phyloP scores from a whole-genome alignment of 1,284 basidiomycete genomes.

The Malassezia brasiliensis region DNA sequence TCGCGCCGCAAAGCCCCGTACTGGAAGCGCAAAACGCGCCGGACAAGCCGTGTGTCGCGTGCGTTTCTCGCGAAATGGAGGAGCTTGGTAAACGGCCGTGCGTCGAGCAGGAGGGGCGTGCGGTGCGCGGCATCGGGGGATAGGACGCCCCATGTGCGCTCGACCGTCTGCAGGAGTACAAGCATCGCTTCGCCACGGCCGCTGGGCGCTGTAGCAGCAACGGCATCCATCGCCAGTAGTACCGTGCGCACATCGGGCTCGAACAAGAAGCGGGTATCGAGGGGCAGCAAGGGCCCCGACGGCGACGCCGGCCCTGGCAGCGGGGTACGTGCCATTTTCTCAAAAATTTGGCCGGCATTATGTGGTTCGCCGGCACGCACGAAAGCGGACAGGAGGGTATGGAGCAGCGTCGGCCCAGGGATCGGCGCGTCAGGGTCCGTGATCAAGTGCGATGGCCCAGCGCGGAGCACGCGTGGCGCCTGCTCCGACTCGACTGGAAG shows the following conservation, averaged over 20 bases:
- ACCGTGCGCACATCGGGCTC: slow-evolving; percentile 7
- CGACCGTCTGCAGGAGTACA: not conserved
- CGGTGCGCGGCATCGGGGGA: not conserved
- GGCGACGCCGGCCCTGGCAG: not conserved
- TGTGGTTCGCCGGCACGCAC: too few species aligned
- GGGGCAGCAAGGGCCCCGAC: not conserved
- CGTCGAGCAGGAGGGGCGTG: slow-evolving; percentile 1
- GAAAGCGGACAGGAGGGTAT: not conserved
- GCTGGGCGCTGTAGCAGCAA: not conserved
- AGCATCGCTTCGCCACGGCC: not conserved
- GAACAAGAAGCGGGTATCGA: not conserved
- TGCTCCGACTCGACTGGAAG: not conserved
- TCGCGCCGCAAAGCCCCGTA: slow-evolving; percentile 8
- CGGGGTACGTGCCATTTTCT: not conserved
- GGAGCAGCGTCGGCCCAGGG: slow-evolving; percentile 2
- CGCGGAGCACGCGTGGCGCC: not conserved
- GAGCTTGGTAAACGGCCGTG: slow-evolving; percentile 1
- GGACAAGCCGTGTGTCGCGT: not conserved
- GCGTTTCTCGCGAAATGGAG: not conserved
- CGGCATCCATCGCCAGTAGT: slow-evolving; percentile 5
- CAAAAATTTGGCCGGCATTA: not conserved
- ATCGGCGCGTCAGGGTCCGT: not conserved
- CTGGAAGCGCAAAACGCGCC: slow-evolving; percentile 7
- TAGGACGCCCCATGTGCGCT: slow-evolving; percentile 1
- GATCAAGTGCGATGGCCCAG: not conserved